Evolutionary conservation across 1,284 basidiomycete genomes (phyloP), one percentile per base, ranked within the genome.

Genomic region (Cryptococcus hybrid): DNA sequence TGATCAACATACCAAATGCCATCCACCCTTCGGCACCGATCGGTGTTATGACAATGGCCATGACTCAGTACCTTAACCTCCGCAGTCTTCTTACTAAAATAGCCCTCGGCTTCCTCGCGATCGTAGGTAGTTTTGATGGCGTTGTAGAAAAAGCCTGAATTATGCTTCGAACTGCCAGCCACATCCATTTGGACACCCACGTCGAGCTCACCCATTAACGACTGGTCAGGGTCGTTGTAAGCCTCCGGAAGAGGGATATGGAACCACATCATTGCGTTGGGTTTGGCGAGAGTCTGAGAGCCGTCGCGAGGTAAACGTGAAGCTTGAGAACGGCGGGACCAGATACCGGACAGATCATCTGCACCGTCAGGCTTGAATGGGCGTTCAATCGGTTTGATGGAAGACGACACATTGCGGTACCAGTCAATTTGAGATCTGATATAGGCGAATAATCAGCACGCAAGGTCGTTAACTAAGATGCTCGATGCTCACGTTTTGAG

Each of bases 181-280:
- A 61, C 54, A 59, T 92, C 90, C 39, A 85, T 71, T 35, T 82
- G 85, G 15, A 82, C 78, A 1, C 91, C 92, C 7, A 88, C 76
- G 65, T 91, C 86, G 4, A 93, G 83, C 46, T 72, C 69, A 18
- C 63, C 64, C 2, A 40, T 46, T 24, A 43, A 46, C n/a, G 11
- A 42, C 36, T 43, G 40, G 56, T 65, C 58, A 11, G 60, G 56
- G 1, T 54, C 51, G 30, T 37, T 43, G 44, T 61, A 72, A 1
- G 73, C 64, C 48, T 84, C 89, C n/a, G 75, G 90, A 81, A 95
- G 70, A 46, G 92, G 92, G 54, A 96, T 95, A 68, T 96, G 92
- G 85, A 94, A 95, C 80, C 93, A 95, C 87, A 92, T 89, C 65
- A 94, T 76, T 0, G 90, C 92, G 68, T 94, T 94, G 1, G 92